These are phyloP conservation scores for Vanderwaltozyma verrucispora DNA, from an alignment of 805 yeast genomes.

Conservation along the genomic window DNA sequence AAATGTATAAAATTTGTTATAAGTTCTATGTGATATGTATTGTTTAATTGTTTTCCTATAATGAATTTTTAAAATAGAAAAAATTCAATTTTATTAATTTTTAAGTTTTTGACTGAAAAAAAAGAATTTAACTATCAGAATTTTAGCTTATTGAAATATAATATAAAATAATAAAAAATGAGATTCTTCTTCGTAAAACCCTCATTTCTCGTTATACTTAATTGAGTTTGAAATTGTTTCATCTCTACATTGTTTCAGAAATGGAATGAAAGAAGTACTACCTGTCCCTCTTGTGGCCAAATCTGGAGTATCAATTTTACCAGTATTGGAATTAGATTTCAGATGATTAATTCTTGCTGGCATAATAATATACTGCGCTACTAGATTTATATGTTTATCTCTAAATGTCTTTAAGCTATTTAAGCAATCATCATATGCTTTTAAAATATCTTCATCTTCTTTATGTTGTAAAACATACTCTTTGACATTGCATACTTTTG, in stretches of 20 bases:
- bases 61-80: too few species aligned
- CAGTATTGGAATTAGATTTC: neutral
- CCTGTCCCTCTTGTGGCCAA: slow-evolving; percentile 57
- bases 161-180: too few species aligned
- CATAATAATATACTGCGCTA: slow-evolving; percentile 72
- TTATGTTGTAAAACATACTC: slow-evolving; percentile 46
- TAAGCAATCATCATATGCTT: slow-evolving; percentile 79
- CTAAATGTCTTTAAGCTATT: slow-evolving; percentile 83
- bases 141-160: too few species aligned
- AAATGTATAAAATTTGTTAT: too few species aligned
- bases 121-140: too few species aligned
- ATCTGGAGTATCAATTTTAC: neutral
- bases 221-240: slow-evolving; percentile 41
- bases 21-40: too few species aligned
- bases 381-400: slow-evolving; percentile 89
- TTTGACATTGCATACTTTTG: slow-evolving; percentile 47
- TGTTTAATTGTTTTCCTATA: too few species aligned
- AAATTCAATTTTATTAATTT: too few species aligned
- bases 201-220: too few species aligned
- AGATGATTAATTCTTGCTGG: slow-evolving; percentile 41
- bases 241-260: slow-evolving; percentile 89
- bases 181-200: too few species aligned
- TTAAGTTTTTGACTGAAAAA: too few species aligned
- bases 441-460: slow-evolving; percentile 42
- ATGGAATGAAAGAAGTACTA: slow-evolving; percentile 85